Conservation (phyloP, 1,284 basidiomycete species). For the Ustilago tritici region DNA sequence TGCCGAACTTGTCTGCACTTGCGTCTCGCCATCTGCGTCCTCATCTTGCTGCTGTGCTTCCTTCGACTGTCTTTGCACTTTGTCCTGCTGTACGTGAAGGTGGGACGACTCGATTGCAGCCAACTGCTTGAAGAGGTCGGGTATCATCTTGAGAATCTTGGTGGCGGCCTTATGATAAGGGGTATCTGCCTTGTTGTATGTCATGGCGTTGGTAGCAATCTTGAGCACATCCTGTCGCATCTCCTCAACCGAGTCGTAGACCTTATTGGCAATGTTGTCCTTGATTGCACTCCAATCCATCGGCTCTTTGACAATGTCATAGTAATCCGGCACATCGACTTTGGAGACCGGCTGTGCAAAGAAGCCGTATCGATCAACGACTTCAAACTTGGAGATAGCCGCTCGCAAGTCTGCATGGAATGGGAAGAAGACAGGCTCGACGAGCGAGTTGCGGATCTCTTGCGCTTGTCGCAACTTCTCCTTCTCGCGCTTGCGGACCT, state of each 20-base stretch:
- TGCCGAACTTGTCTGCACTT: neutral
- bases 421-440: slow-evolving; percentile 56
- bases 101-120: slow-evolving; percentile 62
- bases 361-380: slow-evolving; percentile 54
- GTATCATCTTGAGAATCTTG: slow-evolving; percentile 76
- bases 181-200: slow-evolving; percentile 85
- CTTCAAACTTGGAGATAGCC: slow-evolving; percentile 30
- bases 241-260: slow-evolving; percentile 80
- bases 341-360: slow-evolving; percentile 72
- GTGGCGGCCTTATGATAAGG: slow-evolving; percentile 80
- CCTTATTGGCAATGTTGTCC: slow-evolving; percentile 76
- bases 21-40: neutral
- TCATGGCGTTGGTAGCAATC: slow-evolving; percentile 85
- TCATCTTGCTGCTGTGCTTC: slow-evolving; percentile 5
- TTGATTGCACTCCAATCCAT: slow-evolving; percentile 88
- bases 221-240: slow-evolving; percentile 88
- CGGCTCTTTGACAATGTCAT: slow-evolving; percentile 84
- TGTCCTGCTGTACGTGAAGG: slow-evolving; percentile 16
- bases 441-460: slow-evolving; percentile 79
- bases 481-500: slow-evolving; percentile 83
- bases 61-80: slow-evolving; percentile 6
- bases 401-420: slow-evolving; percentile 38
- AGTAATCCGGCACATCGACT: slow-evolving; percentile 89
- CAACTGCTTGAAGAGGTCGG: slow-evolving; percentile 73
- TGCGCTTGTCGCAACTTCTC: slow-evolving; percentile 83